Percentiles rank a stretch among this genome's conserved stretches.
Evolutionary conservation across 257 asterid genomes (phyloP).

Genomic region (Solanum lignicaule): DNA sequence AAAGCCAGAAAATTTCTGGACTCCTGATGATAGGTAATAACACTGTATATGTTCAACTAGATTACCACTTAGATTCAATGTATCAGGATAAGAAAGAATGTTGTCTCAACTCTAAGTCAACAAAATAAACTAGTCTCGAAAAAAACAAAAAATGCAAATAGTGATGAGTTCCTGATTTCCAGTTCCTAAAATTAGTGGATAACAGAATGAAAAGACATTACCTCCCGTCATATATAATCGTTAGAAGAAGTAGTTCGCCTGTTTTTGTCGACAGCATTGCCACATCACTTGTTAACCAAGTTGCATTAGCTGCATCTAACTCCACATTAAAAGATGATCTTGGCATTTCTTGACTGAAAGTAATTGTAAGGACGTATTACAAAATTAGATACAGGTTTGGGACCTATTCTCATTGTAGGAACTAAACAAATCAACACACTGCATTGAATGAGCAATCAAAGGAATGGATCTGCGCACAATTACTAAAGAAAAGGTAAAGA

Average conservation of each 20-base stretch:
- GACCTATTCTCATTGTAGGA: neutral
- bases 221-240: constrained; percentile 94
- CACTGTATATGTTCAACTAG: neutral
- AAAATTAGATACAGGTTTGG: neutral
- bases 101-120: neutral
- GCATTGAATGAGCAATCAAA: neutral
- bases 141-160: neutral
- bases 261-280: constrained; percentile 86
- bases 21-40: neutral
- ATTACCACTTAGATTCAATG: neutral
- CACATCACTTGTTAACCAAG: constrained; percentile 92
- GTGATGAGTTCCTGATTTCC: neutral
- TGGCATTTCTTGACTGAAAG: constrained; percentile 72
- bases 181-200: neutral
- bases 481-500: neutral
- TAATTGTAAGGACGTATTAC: neutral
- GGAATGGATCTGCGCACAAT: neutral
- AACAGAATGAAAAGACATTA: constrained; percentile 12
- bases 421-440: neutral
- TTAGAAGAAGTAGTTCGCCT: constrained; percentile 88
- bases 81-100: neutral
- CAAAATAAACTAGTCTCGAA: neutral
- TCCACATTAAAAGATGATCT: constrained; percentile 71
- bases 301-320: constrained; percentile 88
- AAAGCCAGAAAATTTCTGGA: neutral